These are phyloP conservation scores for Cystobasidium onofrii DNA, from an alignment of 768 basidiomycete genomes.

Conservation along the genomic window DNA sequence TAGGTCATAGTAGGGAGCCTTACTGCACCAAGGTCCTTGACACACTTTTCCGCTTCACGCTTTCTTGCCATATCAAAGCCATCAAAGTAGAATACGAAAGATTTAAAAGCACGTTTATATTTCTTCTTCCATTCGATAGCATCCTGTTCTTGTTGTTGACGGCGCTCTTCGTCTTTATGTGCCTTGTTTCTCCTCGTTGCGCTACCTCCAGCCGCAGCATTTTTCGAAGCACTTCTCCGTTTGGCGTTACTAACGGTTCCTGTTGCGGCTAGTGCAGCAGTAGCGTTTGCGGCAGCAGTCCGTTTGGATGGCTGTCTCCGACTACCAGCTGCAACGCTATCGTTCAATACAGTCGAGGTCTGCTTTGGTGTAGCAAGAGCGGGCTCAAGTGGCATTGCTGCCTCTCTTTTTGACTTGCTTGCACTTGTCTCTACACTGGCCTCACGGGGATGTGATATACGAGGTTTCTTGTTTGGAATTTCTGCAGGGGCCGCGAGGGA, in stretches of 20 bases:
- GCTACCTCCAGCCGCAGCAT: constrained; percentile 33
- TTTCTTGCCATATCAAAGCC: constrained; percentile 50
- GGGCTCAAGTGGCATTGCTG: neutral
- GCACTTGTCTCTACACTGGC: neutral
- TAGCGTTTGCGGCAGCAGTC: neutral
- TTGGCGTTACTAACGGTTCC: neutral
- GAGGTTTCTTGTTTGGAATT: constrained; percentile 9
- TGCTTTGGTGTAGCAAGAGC: neutral
- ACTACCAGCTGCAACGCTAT: neutral
- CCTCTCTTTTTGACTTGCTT: neutral
- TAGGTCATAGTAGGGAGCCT: constrained; percentile 49
- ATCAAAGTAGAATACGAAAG: constrained; percentile 79
- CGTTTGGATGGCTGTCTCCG: neutral
- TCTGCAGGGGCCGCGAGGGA: constrained; percentile 15
- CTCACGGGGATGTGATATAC: neutral
- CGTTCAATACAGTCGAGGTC: neutral
- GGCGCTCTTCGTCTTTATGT: constrained; percentile 32
- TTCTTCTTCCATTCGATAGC: constrained; percentile 64
- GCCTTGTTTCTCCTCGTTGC: constrained; percentile 42
- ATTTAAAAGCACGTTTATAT: constrained; percentile 75
- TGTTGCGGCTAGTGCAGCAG: neutral
- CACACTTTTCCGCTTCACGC: constrained; percentile 53
- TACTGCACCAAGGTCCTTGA: constrained; percentile 69
- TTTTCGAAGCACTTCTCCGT: neutral
- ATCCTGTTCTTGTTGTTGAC: constrained; percentile 38